phyloP scores from a whole-genome alignment of 306 rosid species.

The Cicer cuneatum region DNA sequence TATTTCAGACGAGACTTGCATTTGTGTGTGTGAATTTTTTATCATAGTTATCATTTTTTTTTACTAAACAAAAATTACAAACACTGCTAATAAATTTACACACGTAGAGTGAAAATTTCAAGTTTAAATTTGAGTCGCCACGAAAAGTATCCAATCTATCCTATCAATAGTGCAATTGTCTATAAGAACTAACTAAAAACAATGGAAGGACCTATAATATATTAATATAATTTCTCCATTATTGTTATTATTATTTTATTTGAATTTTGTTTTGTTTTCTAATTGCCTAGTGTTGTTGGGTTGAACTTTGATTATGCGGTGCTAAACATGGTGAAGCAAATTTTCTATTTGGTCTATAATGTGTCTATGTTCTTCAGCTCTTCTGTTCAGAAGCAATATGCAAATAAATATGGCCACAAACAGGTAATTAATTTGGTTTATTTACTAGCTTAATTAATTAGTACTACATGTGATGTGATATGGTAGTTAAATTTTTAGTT shows the following conservation, averaged over 20 bases:
- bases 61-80: too few relatives aligned
- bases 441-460: not conserved
- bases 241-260: not conserved
- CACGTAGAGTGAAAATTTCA: too few relatives aligned
- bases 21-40: too few relatives aligned
- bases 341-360: conserved; percentile 61
- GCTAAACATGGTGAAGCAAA: conserved; percentile 73
- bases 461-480: not conserved
- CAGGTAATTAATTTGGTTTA: conserved; percentile 24
- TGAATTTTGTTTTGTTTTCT: not conserved
- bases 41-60: too few relatives aligned
- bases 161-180: too few relatives aligned
- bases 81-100: too few relatives aligned
- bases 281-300: conserved; percentile 70
- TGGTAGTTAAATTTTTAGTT: too few relatives aligned
- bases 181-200: too few relatives aligned
- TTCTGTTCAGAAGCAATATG: conserved; percentile 34
- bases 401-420: conserved; percentile 21
- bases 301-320: conserved; percentile 74
- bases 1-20: too few relatives aligned
- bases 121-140: too few relatives aligned
- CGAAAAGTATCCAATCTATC: too few relatives aligned
- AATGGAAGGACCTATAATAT: not conserved
- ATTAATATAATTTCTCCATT: not conserved
- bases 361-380: conserved; percentile 17